These are phyloP conservation scores for Fusarium armeniacum DNA, from an alignment of 2,329 filamentous ascomycete species.

Conservation along the genomic window DNA sequence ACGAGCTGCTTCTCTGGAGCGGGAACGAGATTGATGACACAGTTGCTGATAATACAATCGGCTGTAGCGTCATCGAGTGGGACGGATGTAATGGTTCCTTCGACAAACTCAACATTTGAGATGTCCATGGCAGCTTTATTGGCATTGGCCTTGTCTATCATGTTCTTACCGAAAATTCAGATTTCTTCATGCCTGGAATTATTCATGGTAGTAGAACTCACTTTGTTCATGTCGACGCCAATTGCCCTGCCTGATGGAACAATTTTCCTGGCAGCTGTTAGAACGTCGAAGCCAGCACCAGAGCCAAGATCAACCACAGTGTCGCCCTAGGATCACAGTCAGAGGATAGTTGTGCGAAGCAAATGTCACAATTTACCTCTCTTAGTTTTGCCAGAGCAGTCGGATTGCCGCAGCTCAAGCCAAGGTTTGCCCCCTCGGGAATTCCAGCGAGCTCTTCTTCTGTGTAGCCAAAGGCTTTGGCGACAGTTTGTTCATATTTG, in stretches of 20 bases:
- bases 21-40: slow-evolving; percentile 72
- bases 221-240: slow-evolving; percentile 20
- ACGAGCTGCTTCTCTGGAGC: slow-evolving; percentile 64
- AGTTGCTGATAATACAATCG: slow-evolving; percentile 70
- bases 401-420: slow-evolving; percentile 11
- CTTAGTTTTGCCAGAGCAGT: neutral
- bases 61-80: neutral
- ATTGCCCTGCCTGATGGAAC: neutral
- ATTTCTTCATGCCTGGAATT: neutral
- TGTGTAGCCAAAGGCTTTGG: slow-evolving; percentile 22
- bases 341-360: fast-evolving
- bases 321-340: neutral
- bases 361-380: neutral
- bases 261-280: neutral
- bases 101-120: neutral
- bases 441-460: slow-evolving; percentile 4
- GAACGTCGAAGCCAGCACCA: slow-evolving; percentile 11
- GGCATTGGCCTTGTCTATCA: neutral
- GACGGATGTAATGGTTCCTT: slow-evolving; percentile 1
- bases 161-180: neutral
- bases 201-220: neutral
- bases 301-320: slow-evolving; percentile 15
- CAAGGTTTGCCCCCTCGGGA: slow-evolving; percentile 9
- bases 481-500: neutral
- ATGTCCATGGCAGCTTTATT: neutral